Conservation (phyloP, 495 filamentous ascomycete genomes). For the Eremomyces bilateralis region DNA sequence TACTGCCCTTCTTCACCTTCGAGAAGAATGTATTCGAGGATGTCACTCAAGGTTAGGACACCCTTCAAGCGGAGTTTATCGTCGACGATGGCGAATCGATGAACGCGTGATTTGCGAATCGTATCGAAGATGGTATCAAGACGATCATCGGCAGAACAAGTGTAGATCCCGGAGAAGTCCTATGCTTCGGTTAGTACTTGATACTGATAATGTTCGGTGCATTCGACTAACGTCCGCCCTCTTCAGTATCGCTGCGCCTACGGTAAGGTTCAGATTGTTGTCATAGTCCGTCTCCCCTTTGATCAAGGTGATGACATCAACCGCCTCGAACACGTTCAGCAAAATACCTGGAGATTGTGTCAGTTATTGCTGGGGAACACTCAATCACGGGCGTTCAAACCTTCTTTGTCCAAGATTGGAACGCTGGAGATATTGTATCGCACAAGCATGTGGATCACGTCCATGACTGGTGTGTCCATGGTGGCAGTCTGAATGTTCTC, state of each 20-base stretch:
- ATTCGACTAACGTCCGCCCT: conserved; percentile 42
- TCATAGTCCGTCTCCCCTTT: conserved; percentile 88
- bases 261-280: conserved; percentile 54
- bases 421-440: conserved; percentile 85
- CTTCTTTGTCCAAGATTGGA: conserved; percentile 69
- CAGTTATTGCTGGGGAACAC: not conserved
- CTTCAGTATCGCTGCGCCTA: conserved; percentile 77
- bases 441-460: conserved; percentile 88
- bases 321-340: conserved; percentile 92
- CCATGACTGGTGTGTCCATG: conserved; percentile 88
- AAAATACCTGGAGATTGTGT: conserved; percentile 33
- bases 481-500: conserved; percentile 53
- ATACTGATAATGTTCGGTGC: conserved; percentile 1
- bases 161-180: conserved; percentile 95
- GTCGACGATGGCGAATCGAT: conserved; percentile 81
- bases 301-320: conserved; percentile 91
- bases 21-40: conserved; percentile 82
- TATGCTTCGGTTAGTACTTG: conserved; percentile 15
- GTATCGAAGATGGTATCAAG: conserved; percentile 94
- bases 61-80: conserved; percentile 68
- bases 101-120: conserved; percentile 80
- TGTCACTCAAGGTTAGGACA: conserved; percentile 85
- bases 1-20: conserved; percentile 50
- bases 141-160: conserved; percentile 75
- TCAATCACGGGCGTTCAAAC: conserved; percentile 16